Conservation (phyloP, 2,329 filamentous ascomycete genomes). For the Hypoxylon sp. region DNA sequence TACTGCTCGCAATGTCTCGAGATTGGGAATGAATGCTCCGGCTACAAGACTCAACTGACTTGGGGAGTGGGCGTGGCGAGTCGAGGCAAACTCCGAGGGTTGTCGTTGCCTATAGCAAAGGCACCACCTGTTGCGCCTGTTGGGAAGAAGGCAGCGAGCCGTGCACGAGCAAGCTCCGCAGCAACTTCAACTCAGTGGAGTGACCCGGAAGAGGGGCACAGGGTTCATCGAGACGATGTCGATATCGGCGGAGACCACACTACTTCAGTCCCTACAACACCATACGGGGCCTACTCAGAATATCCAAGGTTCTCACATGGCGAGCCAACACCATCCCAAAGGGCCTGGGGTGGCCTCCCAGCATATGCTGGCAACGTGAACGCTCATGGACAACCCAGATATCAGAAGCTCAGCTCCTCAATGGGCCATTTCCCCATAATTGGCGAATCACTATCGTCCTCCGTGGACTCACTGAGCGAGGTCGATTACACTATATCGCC, state of each 20-base stretch:
- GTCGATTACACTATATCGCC: constrained; percentile 71
- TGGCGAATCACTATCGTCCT: constrained; percentile 67
- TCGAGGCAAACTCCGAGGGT: constrained; percentile 90
- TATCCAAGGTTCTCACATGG: constrained; percentile 67
- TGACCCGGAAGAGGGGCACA: constrained; percentile 57
- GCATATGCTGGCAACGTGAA: constrained; percentile 62
- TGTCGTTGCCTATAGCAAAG: constrained; percentile 81
- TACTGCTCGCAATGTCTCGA: constrained; percentile 97
- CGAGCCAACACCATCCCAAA: constrained; percentile 60
- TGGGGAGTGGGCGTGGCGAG: constrained; percentile 98
- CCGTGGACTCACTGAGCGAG: constrained; percentile 73
- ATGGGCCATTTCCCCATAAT: constrained; percentile 62
- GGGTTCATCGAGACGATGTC: constrained; percentile 56
- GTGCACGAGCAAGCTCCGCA: constrained; percentile 63
- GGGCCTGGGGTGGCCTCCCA: constrained; percentile 63
- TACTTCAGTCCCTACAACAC: constrained; percentile 60
- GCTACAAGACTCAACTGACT: constrained; percentile 96
- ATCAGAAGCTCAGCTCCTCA: constrained; percentile 60
- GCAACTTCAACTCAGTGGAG: constrained; percentile 59
- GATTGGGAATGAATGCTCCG: constrained; percentile 91
- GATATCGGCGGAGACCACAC: constrained; percentile 58
- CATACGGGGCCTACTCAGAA: constrained; percentile 61
- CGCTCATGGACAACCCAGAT: constrained; percentile 59
- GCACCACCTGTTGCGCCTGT: constrained; percentile 68
- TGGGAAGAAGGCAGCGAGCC: constrained; percentile 64